Evolutionary conservation across 345 rosid genomes (phyloP), one percentile per base, ranked within the genome.

Genomic region (Odontarrhena argentea): DNA sequence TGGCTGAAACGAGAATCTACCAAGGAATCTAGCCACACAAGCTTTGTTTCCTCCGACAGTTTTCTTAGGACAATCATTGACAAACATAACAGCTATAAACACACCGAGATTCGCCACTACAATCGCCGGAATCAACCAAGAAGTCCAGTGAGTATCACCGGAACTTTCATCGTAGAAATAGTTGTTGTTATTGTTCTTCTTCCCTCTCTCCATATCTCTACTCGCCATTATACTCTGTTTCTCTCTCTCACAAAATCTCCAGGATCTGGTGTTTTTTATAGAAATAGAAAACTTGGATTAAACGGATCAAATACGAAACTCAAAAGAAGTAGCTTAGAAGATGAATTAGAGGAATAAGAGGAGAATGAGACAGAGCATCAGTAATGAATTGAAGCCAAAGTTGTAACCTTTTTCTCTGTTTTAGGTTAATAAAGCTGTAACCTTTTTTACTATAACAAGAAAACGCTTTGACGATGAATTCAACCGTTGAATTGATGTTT

Each of bases 1-100:
- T 26, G 99, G 97, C 80, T 91, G 82, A 76, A 95, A 95, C 6
- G 97, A 85, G 55, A 93, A 40, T 67, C 96, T 85, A 6, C 94
- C 85, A 2, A 95, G 87, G 65, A 89, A 86, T 74, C 66, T 81
- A 38, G 89, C 94, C 42, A 87, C 90, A 18, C 99, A 95, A 40
- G 50, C 35, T 50, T 83, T 85, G 5, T 80, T 73, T 38, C 60
- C 5, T 12, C 83, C 73, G 7, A 4, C 15, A 56, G 77, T 62
- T 22, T 86, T 81, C 77, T 67, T 82, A 53, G 97, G 98, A 76
- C 99, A 95, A 55, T 95, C 82, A 75, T 95, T 95, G 73, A 86
- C 71, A 75, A 82, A 87, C 99, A 95, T 95, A 65, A 76, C 78
- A 26, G 76, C 81, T 13, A 89, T 38, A 60, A 95, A 95, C 7